Base-by-base conservation (phyloP, 2,329 filamentous ascomycete species). In the Hymenoscyphus linearis region DNA sequence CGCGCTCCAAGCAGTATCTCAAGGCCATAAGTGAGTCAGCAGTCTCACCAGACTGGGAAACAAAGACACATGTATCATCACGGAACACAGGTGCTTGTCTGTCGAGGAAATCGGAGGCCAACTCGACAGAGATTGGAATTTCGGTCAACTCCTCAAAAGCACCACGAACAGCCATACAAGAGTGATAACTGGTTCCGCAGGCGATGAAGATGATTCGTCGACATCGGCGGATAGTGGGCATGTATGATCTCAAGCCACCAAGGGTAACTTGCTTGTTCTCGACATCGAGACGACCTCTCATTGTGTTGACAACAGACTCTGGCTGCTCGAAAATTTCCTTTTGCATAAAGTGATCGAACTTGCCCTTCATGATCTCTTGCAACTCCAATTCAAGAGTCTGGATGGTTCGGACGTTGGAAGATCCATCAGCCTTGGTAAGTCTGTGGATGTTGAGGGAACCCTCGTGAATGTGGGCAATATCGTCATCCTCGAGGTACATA, bases 301-400 rank as follows among this genome's bases (percentile, higher is more conserved):
- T 99, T 69, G 95, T 97, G 85, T 99, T 99, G 81, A 99, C 88
- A 64, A 99, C 91, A 14, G 95, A 99, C 80, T 99, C 95, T 74
- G 95, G 95, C 82, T 99, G 95, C 84, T 99, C 95, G 77, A 99
- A 99, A 74, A 99, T 99, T 78, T 99, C 95, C 86, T 99, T 99
- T 78, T 99, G 95, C 95, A 99, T 99, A 84, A 97, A 99, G 82
- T 99, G 95, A 77, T 99, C 95, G 79, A 98, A 99, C 76, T 95
- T 96, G 78, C 95, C 95, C 88, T 99, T 99, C 95, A 99, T 99
- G 79, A 99, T 99, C 82, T 99, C 93, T 82, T 99, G 95, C 67
- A 99, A 88, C 83, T 99, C 92, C 57, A 99, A 90, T 83, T 99
- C 95, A 60, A 99, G 86, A 60, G 95, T 99, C 84, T 99, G 95